Evolutionary conservation across 805 yeast species (phyloP).

Genomic region (Kuraishia borneana): DNA sequence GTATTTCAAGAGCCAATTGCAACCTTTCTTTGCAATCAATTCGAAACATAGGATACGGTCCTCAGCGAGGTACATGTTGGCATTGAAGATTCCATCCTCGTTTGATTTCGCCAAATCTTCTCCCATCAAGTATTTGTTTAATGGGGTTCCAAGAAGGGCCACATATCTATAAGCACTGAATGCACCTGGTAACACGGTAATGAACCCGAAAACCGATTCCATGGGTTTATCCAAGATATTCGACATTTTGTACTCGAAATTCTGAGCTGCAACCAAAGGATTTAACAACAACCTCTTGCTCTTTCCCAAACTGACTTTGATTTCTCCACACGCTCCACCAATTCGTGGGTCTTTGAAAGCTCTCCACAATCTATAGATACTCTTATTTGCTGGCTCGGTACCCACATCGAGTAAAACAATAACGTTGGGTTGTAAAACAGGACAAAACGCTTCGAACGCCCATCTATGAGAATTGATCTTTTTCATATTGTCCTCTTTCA

Average conservation of each 20-base stretch:
- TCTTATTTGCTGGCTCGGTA: slow-evolving; percentile 76
- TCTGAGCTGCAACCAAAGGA: slow-evolving; percentile 93
- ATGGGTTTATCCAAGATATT: slow-evolving; percentile 92
- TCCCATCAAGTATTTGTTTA: slow-evolving; percentile 86
- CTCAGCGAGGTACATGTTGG: slow-evolving; percentile 96
- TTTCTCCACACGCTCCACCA: slow-evolving; percentile 98
- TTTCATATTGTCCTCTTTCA: slow-evolving; percentile 80
- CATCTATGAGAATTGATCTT: slow-evolving; percentile 95
- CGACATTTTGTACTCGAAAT: slow-evolving; percentile 93
- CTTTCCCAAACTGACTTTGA: slow-evolving; percentile 71
- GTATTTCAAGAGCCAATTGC: slow-evolving; percentile 71
- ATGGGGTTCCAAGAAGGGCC: slow-evolving; percentile 81
- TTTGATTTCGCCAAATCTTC: slow-evolving; percentile 59
- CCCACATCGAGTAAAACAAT: slow-evolving; percentile 89
- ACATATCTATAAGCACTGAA: slow-evolving; percentile 86
- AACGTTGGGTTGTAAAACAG: slow-evolving; percentile 69
- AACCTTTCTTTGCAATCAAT: slow-evolving; percentile 71
- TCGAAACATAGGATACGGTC: slow-evolving; percentile 94
- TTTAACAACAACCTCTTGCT: slow-evolving; percentile 41
- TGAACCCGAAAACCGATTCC: slow-evolving; percentile 91
- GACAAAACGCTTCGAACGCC: slow-evolving; percentile 91
- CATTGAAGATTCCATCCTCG: slow-evolving; percentile 75
- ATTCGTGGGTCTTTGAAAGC: slow-evolving; percentile 67
- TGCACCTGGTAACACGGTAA: slow-evolving; percentile 93
- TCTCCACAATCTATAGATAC: slow-evolving; percentile 85